Conservation (phyloP, 148 eudicot species). For the Heliosperma pusillum region DNA sequence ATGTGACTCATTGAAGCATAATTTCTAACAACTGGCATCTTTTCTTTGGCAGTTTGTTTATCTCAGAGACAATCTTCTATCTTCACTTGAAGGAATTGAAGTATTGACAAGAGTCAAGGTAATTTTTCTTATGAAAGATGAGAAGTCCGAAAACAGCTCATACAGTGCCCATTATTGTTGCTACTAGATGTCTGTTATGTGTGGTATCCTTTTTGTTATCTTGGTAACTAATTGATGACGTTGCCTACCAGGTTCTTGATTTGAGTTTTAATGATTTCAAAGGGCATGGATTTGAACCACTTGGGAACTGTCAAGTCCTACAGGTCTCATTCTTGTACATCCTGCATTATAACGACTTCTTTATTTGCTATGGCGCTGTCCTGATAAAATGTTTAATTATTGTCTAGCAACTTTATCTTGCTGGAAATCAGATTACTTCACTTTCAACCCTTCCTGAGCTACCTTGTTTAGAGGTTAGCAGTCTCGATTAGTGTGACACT, state of each 20-base stretch:
- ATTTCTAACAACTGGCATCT: conserved; percentile 12
- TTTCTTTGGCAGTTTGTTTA: conserved; percentile 80
- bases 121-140: conserved; percentile 20
- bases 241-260: conserved; percentile 75
- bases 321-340: conserved; percentile 51
- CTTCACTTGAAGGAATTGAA: conserved; percentile 87
- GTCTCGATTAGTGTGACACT: conserved; percentile 5
- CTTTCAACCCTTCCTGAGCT: conserved; percentile 88
- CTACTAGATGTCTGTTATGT: background rate
- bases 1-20: background rate
- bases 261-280: conserved; percentile 94
- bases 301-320: conserved; percentile 74
- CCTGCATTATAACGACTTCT: background rate
- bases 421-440: conserved; percentile 94
- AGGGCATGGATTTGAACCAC: conserved; percentile 98
- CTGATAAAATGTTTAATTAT: conserved; percentile 7
- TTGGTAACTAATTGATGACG: conserved; percentile 8
- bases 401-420: conserved; percentile 95
- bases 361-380: conserved; percentile 4
- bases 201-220: background rate
- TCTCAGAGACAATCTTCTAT: conserved; percentile 87
- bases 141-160: background rate
- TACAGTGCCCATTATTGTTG: background rate
- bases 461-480: conserved; percentile 88
- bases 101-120: conserved; percentile 88